Percentiles rank a stretch among this genome's conserved stretches.
Conservation (phyloP, 495 filamentous ascomycete species). For the Annulohypoxylon nitens region DNA sequence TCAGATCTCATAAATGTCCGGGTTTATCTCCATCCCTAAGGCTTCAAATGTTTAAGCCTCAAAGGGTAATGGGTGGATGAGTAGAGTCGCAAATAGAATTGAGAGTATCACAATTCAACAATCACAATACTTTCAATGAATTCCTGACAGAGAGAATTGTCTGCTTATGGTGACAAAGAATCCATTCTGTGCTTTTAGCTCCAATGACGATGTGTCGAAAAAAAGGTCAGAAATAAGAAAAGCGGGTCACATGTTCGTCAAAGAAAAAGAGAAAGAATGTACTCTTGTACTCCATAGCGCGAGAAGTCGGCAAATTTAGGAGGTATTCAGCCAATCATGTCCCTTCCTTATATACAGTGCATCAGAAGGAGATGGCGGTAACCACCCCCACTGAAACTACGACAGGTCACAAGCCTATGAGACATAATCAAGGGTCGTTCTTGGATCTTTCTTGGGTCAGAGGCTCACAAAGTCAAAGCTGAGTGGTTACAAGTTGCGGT, state of each 20-base stretch:
- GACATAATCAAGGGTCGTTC: constrained; percentile 20
- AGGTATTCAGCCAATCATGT: constrained; percentile 28
- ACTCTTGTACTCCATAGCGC: background rate
- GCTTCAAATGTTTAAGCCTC: background rate
- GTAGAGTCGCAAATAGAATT: constrained; percentile 3
- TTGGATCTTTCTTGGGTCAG: constrained; percentile 33
- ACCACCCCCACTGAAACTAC: constrained; percentile 18
- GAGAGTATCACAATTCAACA: background rate
- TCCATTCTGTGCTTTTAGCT: constrained; percentile 27
- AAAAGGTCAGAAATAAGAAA: background rate
- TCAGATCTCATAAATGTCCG: constrained; percentile 11
- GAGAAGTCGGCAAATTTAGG: constrained; percentile 44
- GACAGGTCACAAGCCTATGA: constrained; percentile 31
- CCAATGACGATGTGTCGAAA: constrained; percentile 23
- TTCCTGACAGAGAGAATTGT: background rate
- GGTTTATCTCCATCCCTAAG: background rate
- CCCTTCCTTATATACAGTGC: constrained; percentile 15
- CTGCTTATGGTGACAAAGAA: background rate
- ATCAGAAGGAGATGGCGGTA: constrained; percentile 17
- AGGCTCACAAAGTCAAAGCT: constrained; percentile 40
- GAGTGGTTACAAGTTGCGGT: constrained; percentile 31
- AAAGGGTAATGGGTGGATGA: background rate
- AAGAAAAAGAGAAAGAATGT: background rate
- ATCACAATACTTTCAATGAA: background rate
- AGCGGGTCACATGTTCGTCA: no score